Evolutionary conservation across 2,329 filamentous ascomycete genomes (phyloP).

Genomic region (Neoarthrinium moseri): DNA sequence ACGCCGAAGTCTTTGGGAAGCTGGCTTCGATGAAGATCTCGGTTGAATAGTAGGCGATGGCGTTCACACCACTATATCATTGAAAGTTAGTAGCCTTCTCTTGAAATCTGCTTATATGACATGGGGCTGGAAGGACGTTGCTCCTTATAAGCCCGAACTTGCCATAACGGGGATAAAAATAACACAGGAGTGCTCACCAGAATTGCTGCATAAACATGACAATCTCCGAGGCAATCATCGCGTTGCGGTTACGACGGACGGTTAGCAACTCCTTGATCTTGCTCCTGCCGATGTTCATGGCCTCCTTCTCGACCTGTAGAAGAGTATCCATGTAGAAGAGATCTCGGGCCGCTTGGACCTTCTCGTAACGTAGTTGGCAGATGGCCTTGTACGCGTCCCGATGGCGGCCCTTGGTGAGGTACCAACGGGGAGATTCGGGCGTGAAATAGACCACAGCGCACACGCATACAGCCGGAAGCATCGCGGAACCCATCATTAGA

Average conservation of each 20-base stretch:
- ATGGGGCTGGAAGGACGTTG: too few species aligned
- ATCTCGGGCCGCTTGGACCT: conserved; percentile 54
- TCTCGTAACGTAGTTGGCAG: conserved; percentile 45
- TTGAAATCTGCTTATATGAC: too few species aligned
- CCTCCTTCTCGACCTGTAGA: conserved; percentile 53
- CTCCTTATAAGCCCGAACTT: too few species aligned
- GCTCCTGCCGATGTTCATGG: conserved; percentile 47
- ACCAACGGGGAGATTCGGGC: conserved; percentile 26
- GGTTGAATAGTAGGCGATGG: conserved; percentile 49
- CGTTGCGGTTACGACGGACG: conserved; percentile 61
- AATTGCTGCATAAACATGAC: conserved; percentile 66
- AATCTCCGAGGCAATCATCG: conserved; percentile 57
- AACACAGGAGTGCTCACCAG: too few species aligned
- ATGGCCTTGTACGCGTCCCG: conserved; percentile 46
- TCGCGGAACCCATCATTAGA: conserved; percentile 67
- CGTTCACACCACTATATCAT: conserved; percentile 49
- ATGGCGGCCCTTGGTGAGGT: conserved; percentile 47
- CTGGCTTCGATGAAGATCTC: conserved; percentile 59
- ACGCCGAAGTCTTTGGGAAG: conserved; percentile 48
- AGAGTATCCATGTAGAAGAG: conserved; percentile 57
- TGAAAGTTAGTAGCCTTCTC: too few species aligned
- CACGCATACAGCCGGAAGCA: conserved; percentile 59
- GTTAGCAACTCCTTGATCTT: conserved; percentile 57
- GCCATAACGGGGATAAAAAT: conserved; percentile 34
- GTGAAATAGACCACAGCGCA: conserved; percentile 49